A percentile compares a stretch with the other conserved stretches of the same genome.
These are phyloP conservation scores for Polytolypa hystricis DNA, from an alignment of 2,329 filamentous ascomycete species.

Conservation along the genomic window DNA sequence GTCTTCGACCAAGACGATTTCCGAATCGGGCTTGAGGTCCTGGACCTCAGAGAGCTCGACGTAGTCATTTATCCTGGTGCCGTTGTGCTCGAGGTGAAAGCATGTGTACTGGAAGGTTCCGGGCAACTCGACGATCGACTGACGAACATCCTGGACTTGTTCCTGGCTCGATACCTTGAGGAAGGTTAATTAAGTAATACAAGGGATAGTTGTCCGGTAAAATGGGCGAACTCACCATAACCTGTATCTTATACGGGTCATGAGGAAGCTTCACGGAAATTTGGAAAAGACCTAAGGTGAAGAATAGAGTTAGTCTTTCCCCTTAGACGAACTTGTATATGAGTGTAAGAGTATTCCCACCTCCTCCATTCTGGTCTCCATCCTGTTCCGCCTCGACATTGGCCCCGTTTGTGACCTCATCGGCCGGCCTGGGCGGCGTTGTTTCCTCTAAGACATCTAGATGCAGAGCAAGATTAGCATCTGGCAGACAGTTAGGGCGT, in stretches of 20 bases:
- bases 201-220: constrained; percentile 10
- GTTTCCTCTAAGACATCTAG: not conserved
- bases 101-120: constrained; percentile 94
- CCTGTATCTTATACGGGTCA: constrained; percentile 64
- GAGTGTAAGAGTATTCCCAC: constrained; percentile 3
- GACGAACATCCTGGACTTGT: constrained; percentile 92
- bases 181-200: constrained; percentile 15
- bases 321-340: not conserved
- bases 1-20: constrained; percentile 76
- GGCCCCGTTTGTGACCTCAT: constrained; percentile 3
- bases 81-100: constrained; percentile 91
- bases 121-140: constrained; percentile 89
- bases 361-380: constrained; percentile 20
- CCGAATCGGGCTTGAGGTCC: constrained; percentile 63
- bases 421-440: not conserved
- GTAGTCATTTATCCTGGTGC: constrained; percentile 87
- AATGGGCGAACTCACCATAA: constrained; percentile 55
- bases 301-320: constrained; percentile 1
- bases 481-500: constrained; percentile 4
- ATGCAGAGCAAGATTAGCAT: not conserved
- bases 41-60: constrained; percentile 82
- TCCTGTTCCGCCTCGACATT: constrained; percentile 23
- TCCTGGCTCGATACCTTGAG: constrained; percentile 77
- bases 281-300: constrained; percentile 46
- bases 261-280: constrained; percentile 75